Evolutionary conservation across 2,329 filamentous ascomycete species (phyloP), one percentile per base, ranked within the genome.

Genomic region (Xylogone sp.): DNA sequence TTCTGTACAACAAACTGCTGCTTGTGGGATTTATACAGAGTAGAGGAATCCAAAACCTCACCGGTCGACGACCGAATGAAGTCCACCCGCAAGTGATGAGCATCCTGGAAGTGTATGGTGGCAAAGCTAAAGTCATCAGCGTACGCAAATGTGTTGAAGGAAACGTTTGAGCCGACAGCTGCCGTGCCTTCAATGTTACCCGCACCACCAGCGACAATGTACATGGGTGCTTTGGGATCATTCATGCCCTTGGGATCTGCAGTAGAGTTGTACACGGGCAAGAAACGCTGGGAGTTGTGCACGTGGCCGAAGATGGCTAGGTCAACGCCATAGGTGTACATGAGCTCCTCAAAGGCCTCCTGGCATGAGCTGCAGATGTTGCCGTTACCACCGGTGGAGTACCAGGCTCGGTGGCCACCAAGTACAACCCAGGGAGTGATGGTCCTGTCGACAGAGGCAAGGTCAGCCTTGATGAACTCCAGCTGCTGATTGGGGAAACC

Each of bases 301-400:
- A 72, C 72, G 56, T 74, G 71, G 16, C 71, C 68, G 44, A 68
- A 62, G n/a, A 74, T 50, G 54, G 76, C 77, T 2, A 67, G 67
- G 54, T 78, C 75, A 3, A 77, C 73, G 3, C 68, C 69, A 46
- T 74, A 55, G 51, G 72, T 50, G 2, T 77, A 62, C 24, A 39
- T 7, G 4, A 39, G n/a, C 4, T 7, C 8, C n/a, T 39, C 73
- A 48, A 73, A 78, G 1, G 75, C 74, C 10, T 66, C 64, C 61
- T 75, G 69, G 63, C 76, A 77, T 1, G 62, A 59, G 1, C 73
- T 67, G 20, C 48, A 50, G 21, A 45, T 39, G 19, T 62, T 62
- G 16, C 16, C 20, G n/a, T 48, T 53, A 9, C 27, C 46, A 39
- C 46, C 18, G 8, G 48, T 45, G 8, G 50, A 16, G 21, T 56